Evolutionary conservation across 176 grass and related monocot species (phyloP).

Genomic region (Juncus inflexus): DNA sequence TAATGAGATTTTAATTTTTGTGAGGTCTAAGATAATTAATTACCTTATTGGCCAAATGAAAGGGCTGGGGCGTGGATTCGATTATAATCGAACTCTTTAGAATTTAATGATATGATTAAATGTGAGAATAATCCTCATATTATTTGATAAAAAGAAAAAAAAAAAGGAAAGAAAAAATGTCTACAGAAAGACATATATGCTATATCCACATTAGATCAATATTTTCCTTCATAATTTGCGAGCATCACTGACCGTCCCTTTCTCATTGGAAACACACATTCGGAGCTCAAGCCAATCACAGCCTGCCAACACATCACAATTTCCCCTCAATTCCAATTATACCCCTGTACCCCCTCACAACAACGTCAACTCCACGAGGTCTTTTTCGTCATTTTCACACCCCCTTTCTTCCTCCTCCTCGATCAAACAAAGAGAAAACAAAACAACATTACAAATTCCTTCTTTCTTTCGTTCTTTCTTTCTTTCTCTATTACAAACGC

Average conservation of each 20-base stretch:
- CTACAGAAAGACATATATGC: too few relatives aligned
- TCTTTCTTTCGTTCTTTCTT: not conserved
- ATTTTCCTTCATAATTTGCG: not conserved
- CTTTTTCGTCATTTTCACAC: not conserved
- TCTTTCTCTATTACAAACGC: not conserved
- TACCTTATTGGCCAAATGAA: too few relatives aligned
- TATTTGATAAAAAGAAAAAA: too few relatives aligned
- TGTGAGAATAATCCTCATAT: too few relatives aligned
- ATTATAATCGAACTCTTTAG: too few relatives aligned
- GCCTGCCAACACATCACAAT: not conserved
- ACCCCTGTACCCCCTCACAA: not conserved
- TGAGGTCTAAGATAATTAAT: too few relatives aligned
- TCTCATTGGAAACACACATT: not conserved
- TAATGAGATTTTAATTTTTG: too few relatives aligned
- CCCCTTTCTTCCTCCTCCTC: not conserved
- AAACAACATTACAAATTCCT: not conserved
- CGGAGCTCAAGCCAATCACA: not conserved
- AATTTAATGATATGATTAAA: too few relatives aligned
- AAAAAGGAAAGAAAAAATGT: too few relatives aligned
- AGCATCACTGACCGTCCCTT: not conserved
- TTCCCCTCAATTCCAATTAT: not conserved
- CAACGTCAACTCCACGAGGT: not conserved
- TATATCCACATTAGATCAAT: too few relatives aligned
- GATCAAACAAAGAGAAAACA: slow-evolving; percentile 9
- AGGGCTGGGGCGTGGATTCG: too few relatives aligned